Base-by-base conservation (phyloP, 1,284 basidiomycete genomes). In the Trametes pubescens region DNA sequence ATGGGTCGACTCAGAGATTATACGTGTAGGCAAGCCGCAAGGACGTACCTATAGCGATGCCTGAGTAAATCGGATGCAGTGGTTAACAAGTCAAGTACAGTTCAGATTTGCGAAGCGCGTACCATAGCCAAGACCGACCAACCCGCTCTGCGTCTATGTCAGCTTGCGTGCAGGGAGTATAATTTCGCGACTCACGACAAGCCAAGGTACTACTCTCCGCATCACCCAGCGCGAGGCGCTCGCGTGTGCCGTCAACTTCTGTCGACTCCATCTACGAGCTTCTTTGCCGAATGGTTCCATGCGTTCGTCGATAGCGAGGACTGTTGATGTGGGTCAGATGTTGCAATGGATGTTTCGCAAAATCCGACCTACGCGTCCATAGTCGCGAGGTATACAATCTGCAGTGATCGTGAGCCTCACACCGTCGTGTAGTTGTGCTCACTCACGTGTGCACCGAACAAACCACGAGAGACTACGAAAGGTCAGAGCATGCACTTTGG, bases 371-470 rank as follows among this genome's bases (percentile, higher is more conserved):
- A 70, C 71, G 58, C 26, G 64, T 69, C 71, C 71, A 72, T 24
- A 72, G 48, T 2, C 67, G 58, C 21, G 65, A 57, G 2, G 67
- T 68, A 51, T 72, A 72, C 4, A 72, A 37, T 8, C 70, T 71
- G 51, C 3, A 35, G 8, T 34, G 6, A 9, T 7, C 26, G 29
- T 4, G 38, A 6, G 37, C 26, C 18, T 11, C 14, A 6, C 13
- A 52, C 7, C 18, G 5, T 21, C 18, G 3, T 24, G 21, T 13
- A 4, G 22, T 29, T n/a, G 22, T 16, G 1, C 7, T 13, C 0
- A 57, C 64, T 53, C 10, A 70, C 68, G 63, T 67, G 38, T 72
- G 69, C 7, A 72, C 69, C 7, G 68, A 71, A 14, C 62, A 57
- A 2, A 70, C 66, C 38, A 72, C 65, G 10, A 72, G 54, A 1